Conservation (phyloP, 805 yeast species). For the Saturnispora sanitii region DNA sequence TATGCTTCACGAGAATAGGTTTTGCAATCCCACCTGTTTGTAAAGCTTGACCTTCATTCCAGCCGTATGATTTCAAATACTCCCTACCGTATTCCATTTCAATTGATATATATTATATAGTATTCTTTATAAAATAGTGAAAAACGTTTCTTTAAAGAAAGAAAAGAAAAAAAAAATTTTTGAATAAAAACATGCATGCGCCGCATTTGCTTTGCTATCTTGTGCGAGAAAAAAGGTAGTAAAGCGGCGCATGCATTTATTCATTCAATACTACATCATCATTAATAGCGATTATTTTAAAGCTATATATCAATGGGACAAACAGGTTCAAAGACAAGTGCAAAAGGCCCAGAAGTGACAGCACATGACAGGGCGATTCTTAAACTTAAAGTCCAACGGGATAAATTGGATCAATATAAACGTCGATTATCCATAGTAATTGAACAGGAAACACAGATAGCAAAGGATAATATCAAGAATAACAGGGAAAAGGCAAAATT, state of each 20-base stretch:
- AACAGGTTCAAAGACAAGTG: constrained; percentile 15
- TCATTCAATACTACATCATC: too few relatives aligned
- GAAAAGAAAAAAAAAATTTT: not conserved
- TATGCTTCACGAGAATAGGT: constrained; percentile 85
- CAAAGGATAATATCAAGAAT: constrained; percentile 41
- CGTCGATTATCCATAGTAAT: constrained; percentile 47
- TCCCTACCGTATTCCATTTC: constrained; percentile 2
- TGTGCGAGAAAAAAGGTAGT: too few relatives aligned
- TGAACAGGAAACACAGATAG: constrained; percentile 50
- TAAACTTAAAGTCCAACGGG: constrained; percentile 82
- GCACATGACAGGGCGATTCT: constrained; percentile 79
- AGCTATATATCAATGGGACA: constrained; percentile 24
- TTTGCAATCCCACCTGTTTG: constrained; percentile 68
- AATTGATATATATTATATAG: too few relatives aligned
- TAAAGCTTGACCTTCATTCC: constrained; percentile 87
- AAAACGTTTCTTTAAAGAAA: not conserved
- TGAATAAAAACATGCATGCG: not conserved
- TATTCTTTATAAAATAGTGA: too few relatives aligned
- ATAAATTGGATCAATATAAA: constrained; percentile 68
- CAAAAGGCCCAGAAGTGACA: constrained; percentile 54
- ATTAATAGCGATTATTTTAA: too few relatives aligned
- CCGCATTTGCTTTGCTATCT: too few relatives aligned
- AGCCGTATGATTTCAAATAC: constrained; percentile 72
- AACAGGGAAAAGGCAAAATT: constrained; percentile 55
- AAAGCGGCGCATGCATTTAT: too few relatives aligned